Evolutionary conservation across 768 basidiomycete genomes (phyloP), one percentile per base, ranked within the genome.

Genomic region (Polyporus arcularius): DNA sequence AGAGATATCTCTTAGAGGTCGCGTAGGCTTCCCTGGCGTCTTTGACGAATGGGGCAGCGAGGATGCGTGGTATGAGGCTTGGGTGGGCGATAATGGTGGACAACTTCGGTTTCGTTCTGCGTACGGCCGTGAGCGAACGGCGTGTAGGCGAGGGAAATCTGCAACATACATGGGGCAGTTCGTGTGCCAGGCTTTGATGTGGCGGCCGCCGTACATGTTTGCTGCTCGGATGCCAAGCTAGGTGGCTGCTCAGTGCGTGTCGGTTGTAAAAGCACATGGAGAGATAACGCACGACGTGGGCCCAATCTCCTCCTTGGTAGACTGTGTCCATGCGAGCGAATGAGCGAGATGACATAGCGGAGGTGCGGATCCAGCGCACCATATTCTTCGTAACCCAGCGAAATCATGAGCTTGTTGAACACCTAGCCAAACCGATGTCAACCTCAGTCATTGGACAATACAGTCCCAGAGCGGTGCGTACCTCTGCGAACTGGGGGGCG

Each of bases 401-500:
- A 53, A 7, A 68, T 39, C 72, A 74, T 74, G 21, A 74, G 40
- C 42, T 70, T 74, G 39, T 71, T 63, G 30, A 55, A 31, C 12
- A 65, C 57, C 69, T 68, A 28, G 15, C 4, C 40, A 28, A 3
- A 43, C 6, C 12, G 4, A 12, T 3, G 14, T 50, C 10, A 40
- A 16, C 6, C 10, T 41, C 1, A 11, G n/a, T 11, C 26, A 4
- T 16, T 54, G 1, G 26, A 28, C 6, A 7, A 48, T 16, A n/a
- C 9, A 46, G 45, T 14, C 45, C 4, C 26, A 21, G 3, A 5
- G 12, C 21, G 10, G 10, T 30, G 9, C 54, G 28, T 46, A 82
- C 86, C 73, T 88, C 83, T 1, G 85, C 85, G 51, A 81, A 85
- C 49, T 87, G 84, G n/a, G 68, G 60, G 0, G 72, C 38, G 9